Base-by-base conservation (phyloP, 148 eudicot genomes). In the Amaranthus cruentus region DNA sequence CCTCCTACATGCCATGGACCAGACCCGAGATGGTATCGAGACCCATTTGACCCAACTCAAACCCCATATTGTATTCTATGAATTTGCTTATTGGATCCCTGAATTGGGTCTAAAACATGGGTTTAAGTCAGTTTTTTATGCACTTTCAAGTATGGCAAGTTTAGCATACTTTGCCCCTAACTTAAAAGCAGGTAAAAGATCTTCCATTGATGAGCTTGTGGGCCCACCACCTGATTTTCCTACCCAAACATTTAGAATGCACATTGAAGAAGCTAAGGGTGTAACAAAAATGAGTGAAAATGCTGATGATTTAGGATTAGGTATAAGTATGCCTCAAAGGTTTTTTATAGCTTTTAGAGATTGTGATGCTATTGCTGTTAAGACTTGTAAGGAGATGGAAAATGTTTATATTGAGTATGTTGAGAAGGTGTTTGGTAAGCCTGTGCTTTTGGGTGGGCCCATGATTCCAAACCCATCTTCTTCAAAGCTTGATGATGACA, bases 21-120 rank as follows among this genome's bases (percentile, higher is more conserved):
- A 71, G 6, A 87, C 87, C 1, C 62, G 47, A 12, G 77, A 76
- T 18, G 6, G 9, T 6, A 57, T 87, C 13, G 79, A 80, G 11
- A 21, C 81, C 4, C 67, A 65, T 10, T 73, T 82, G 7, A 11
- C 43, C 44, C 65, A 56, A 10, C 76, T 84, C 52, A 78, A 78
- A 5, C 83, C 84, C 65, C 66, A 82, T 12, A 63, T 73, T n/a
- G 38, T 83, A 1, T 80, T 86, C 66, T 82, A 54, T 42, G 89
- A 86, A 76, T 73, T 80, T 9, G 18, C 82, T 4, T 55, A 80
- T 10, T 87, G 90, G 90, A 0, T 87, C 4, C 90, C 90, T 1
- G 54, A 38, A 0, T 9, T 86, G 50, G 84, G 84, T 2, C 69
- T 72, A 44, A 58, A 61, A 6, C 62, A 72, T 12, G 72, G 70